Evolutionary conservation across 106 monocot species (phyloP).

Genomic region (Alisma plantagoaquatica): DNA sequence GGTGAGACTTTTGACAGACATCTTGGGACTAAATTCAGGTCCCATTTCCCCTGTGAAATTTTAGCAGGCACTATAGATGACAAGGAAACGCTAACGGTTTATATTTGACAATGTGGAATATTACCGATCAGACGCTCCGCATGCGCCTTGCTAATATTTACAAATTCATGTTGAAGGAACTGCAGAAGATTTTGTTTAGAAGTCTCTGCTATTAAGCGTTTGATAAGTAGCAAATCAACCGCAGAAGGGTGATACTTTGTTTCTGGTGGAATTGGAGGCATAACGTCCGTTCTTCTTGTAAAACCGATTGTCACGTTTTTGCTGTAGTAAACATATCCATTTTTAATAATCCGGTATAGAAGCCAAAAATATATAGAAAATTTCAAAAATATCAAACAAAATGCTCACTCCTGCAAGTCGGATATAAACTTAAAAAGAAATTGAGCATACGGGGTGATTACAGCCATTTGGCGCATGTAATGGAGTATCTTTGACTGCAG

Average conservation of each 20-base stretch:
- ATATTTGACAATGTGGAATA: not conserved
- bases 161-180: slow-evolving; percentile 98
- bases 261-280: slow-evolving; percentile 92
- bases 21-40: slow-evolving; percentile 80
- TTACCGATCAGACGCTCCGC: slow-evolving; percentile 95
- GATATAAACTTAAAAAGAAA: slow-evolving; percentile 86
- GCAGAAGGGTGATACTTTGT: slow-evolving; percentile 99
- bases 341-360: not conserved
- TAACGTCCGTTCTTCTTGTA: slow-evolving; percentile 86
- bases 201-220: slow-evolving; percentile 81
- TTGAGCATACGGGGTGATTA: slow-evolving; percentile 93
- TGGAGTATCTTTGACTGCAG: slow-evolving; percentile 93
- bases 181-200: slow-evolving; percentile 84
- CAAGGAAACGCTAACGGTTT: not conserved
- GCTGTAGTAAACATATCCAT: slow-evolving; percentile 23
- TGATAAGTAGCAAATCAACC: slow-evolving; percentile 94
- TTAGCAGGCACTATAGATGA: slow-evolving; percentile 5
- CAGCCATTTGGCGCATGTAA: slow-evolving; percentile 99
- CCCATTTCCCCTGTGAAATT: slow-evolving; percentile 82
- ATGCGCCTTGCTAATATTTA: slow-evolving; percentile 83
- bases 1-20: slow-evolving; percentile 76
- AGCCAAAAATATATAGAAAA: not conserved
- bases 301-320: slow-evolving; percentile 77
- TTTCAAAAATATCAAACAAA: not conserved
- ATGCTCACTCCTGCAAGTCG: slow-evolving; percentile 60